These are phyloP conservation scores for Parastagonospora nodorum DNA, from an alignment of 2,329 filamentous ascomycete species.

Conservation along the genomic window DNA sequence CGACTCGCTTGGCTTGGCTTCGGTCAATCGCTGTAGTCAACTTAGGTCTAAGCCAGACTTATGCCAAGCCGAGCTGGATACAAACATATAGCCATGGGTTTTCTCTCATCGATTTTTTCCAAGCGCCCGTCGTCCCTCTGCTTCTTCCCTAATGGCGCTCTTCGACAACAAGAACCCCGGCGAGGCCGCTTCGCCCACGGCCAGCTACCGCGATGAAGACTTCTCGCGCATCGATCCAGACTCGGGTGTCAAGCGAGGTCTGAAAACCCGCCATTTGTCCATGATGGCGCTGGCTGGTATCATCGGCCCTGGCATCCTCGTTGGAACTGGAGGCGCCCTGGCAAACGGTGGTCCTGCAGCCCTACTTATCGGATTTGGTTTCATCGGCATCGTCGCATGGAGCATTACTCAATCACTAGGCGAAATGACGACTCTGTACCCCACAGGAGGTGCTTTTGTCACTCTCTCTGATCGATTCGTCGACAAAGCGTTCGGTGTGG, in stretches of 20 bases:
- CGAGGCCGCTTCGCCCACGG: conserved; percentile 20
- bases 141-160: conserved; percentile 19
- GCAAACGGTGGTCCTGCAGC: conserved; percentile 72
- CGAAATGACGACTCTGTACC: conserved; percentile 75
- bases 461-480: conserved; percentile 69
- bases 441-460: conserved; percentile 73
- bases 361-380: conserved; percentile 74
- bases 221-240: conserved; percentile 58
- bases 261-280: conserved; percentile 69
- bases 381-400: conserved; percentile 71
- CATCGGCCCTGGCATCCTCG: conserved; percentile 72
- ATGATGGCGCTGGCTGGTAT: conserved; percentile 61
- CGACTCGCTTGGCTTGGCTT: not conserved
- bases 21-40: conserved; percentile 2
- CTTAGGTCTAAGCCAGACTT: not conserved
- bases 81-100: conserved; percentile 12
- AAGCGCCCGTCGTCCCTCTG: not conserved
- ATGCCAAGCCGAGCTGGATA: not conserved
- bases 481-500: conserved; percentile 28
- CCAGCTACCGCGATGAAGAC: conserved; percentile 31
- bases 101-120: not conserved
- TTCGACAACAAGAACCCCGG: conserved; percentile 24
- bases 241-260: conserved; percentile 69
- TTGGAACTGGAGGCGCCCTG: conserved; percentile 73
- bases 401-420: conserved; percentile 75